Evolutionary conservation across 2,329 filamentous ascomycete genomes (phyloP).

Genomic region (Trichoderma simmonsii): DNA sequence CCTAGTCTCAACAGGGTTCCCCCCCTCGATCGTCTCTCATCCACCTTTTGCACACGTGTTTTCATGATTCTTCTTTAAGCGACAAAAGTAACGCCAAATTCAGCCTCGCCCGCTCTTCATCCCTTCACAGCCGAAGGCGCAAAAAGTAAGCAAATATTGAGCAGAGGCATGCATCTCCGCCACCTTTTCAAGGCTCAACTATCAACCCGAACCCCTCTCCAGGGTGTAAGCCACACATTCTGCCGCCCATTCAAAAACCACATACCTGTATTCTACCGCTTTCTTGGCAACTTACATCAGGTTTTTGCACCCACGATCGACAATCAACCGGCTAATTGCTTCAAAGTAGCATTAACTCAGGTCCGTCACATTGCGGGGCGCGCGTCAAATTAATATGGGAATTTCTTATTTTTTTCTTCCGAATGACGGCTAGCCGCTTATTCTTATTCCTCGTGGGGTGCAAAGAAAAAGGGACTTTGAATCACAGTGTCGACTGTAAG

Average conservation of each 20-base stretch:
- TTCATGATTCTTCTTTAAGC: background rate
- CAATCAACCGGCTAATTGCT: background rate
- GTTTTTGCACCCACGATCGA: background rate
- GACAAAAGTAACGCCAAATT: background rate
- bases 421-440: background rate
- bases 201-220: background rate
- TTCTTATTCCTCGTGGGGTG: background rate
- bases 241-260: background rate
- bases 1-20: background rate
- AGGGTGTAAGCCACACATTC: background rate
- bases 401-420: background rate
- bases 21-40: background rate
- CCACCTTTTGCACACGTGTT: background rate
- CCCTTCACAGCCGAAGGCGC: background rate
- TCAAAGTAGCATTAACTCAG: background rate
- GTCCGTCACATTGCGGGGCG: background rate
- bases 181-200: no score
- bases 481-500: constrained; percentile 2
- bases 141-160: background rate
- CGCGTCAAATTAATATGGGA: background rate
- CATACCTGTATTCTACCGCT: background rate
- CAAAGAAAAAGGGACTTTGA: constrained; percentile 7
- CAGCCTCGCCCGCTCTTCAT: background rate
- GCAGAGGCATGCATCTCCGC: background rate
- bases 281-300: background rate